These are phyloP conservation scores for Dactylellina leptospora DNA, from an alignment of 2,329 filamentous ascomycete genomes.

Conservation along the genomic window DNA sequence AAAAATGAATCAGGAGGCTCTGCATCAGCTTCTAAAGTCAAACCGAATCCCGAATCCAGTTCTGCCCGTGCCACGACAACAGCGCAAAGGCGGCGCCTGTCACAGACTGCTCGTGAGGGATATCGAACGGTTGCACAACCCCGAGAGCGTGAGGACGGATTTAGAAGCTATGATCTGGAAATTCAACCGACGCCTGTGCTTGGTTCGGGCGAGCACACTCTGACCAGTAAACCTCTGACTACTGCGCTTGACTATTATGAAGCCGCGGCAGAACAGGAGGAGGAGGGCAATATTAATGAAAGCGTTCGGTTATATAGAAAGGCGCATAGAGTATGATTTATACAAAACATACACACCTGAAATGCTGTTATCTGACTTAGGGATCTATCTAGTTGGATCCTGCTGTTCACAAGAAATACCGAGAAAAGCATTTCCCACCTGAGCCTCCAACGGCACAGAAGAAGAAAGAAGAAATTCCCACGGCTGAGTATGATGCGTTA, in stretches of 20 bases:
- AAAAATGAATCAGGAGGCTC: conserved; percentile 59
- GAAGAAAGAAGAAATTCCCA: conserved; percentile 33
- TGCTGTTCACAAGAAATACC: conserved; percentile 83
- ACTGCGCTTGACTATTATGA: conserved; percentile 94
- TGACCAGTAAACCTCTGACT: conserved; percentile 18
- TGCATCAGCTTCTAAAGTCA: conserved; percentile 57
- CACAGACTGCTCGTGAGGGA: conserved; percentile 30
- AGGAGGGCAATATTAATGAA: conserved; percentile 83
- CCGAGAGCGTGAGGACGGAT: conserved; percentile 34
- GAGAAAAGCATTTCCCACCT: conserved; percentile 84
- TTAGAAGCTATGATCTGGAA: conserved; percentile 40
- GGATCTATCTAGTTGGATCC: conserved; percentile 75
- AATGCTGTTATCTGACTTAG: too few relatives aligned
- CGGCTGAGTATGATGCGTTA: conserved; percentile 52
- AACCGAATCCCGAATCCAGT: conserved; percentile 53
- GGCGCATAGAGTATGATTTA: conserved; percentile 62
- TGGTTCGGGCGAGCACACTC: conserved; percentile 25
- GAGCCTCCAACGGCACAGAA: conserved; percentile 21
- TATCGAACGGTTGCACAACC: neutral
- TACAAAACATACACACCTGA: too few relatives aligned
- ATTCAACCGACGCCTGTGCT: conserved; percentile 20
- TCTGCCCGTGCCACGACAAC: conserved; percentile 39
- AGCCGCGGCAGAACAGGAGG: conserved; percentile 86
- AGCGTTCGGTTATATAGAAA: conserved; percentile 87
- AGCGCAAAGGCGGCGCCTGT: conserved; percentile 36